phyloP scores from a whole-genome alignment of 805 yeast species.

The Ogataea trehalophila region DNA sequence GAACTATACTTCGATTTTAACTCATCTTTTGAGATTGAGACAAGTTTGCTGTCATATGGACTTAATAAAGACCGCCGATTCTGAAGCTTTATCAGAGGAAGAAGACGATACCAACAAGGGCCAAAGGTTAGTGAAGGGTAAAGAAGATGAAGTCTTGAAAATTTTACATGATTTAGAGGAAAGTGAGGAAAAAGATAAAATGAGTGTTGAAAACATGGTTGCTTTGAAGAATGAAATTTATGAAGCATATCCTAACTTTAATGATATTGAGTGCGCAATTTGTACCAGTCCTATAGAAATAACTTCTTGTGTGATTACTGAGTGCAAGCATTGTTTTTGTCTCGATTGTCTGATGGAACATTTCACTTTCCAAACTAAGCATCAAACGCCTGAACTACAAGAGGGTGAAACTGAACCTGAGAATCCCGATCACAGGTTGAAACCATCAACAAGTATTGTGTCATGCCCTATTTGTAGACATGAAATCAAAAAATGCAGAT shows the following conservation, averaged over 20 bases:
- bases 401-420: background rate
- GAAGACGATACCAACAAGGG: conserved; percentile 8
- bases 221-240: conserved; percentile 28
- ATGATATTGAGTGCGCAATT: conserved; percentile 72
- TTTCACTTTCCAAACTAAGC: conserved; percentile 55
- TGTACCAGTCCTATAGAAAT: conserved; percentile 64
- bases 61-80: conserved; percentile 39
- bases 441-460: conserved; percentile 33
- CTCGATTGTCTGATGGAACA: conserved; percentile 68
- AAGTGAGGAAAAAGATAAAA: conserved; percentile 21
- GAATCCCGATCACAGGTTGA: conserved; percentile 10
- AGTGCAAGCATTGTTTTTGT: conserved; percentile 82
- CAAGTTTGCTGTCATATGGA: conserved; percentile 86
- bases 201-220: conserved; percentile 22
- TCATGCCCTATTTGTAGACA: conserved; percentile 77
- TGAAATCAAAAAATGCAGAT: conserved; percentile 42
- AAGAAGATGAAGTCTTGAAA: conserved; percentile 5
- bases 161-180: conserved; percentile 22
- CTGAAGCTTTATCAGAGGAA: conserved; percentile 39
- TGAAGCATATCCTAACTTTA: conserved; percentile 30
- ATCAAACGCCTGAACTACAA: background rate
- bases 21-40: conserved; percentile 76
- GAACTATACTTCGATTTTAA: conserved; percentile 72
- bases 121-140: background rate
- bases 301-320: conserved; percentile 49